Conservation (phyloP, 1,139 yeast genomes). For the Taphrina sp. region DNA sequence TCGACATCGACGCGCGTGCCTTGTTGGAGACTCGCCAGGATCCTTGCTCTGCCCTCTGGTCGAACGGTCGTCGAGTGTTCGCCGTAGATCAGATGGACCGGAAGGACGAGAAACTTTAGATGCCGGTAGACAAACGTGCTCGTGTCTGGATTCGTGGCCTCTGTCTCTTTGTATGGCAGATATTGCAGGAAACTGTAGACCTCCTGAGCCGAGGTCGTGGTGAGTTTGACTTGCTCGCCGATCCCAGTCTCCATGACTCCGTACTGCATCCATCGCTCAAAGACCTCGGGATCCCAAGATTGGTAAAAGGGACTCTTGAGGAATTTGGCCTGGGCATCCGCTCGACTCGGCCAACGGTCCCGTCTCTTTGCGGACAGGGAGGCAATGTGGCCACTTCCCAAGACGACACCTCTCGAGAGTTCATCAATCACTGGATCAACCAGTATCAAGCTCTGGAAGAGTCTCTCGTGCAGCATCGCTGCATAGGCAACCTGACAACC, state of each 20-base stretch:
- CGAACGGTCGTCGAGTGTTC: conserved; percentile 11
- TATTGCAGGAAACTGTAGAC: conserved; percentile 34
- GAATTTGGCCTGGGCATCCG: conserved; percentile 34
- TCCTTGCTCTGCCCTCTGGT: background rate
- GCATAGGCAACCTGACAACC: conserved; percentile 35
- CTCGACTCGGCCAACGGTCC: conserved; percentile 35
- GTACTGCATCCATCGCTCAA: conserved; percentile 33
- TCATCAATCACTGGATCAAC: conserved; percentile 37
- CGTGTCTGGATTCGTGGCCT: conserved; percentile 1
- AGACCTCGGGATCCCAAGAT: conserved; percentile 36
- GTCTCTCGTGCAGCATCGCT: conserved; percentile 32
- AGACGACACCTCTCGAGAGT: background rate
- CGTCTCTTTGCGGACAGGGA: conserved; percentile 34
- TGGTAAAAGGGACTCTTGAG: conserved; percentile 31
- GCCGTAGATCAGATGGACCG: conserved; percentile 33
- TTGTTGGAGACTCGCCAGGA: conserved; percentile 2
- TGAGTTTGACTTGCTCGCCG: conserved; percentile 32
- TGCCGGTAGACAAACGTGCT: conserved; percentile 11
- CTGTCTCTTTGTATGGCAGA: conserved; percentile 6
- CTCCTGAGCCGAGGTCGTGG: conserved; percentile 37
- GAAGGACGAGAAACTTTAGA: conserved; percentile 21
- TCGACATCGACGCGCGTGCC: conserved; percentile 26
- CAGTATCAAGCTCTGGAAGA: conserved; percentile 34
- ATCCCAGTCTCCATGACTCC: conserved; percentile 33
- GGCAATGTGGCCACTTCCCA: conserved; percentile 14